Evolutionary conservation across 2,329 filamentous ascomycete genomes (phyloP).

Genomic region (Huntiella bhutanensis): DNA sequence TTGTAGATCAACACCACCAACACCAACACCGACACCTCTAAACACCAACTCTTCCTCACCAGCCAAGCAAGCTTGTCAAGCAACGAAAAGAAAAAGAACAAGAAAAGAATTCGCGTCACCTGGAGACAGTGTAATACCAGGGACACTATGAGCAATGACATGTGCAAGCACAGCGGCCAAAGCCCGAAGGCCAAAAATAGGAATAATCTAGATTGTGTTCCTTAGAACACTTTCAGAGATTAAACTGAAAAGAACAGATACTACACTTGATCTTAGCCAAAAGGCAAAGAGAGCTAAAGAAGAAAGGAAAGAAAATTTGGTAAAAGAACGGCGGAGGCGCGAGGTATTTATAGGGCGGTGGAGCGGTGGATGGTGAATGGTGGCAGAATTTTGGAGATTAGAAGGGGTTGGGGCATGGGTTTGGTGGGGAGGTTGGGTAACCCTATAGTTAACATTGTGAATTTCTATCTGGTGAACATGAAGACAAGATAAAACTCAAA

Average conservation of each 20-base stretch:
- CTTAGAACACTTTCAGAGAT: conserved; percentile 72
- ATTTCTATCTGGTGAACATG: no score
- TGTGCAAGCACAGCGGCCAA: conserved; percentile 12
- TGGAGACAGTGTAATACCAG: conserved; percentile 13
- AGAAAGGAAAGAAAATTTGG: conserved; percentile 8
- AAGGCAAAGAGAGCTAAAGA: conserved; percentile 19
- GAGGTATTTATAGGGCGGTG: conserved; percentile 4
- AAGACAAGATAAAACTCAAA: no score
- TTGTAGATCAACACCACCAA: no score
- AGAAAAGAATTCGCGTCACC: conserved; percentile 12
- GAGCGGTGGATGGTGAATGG: background rate
- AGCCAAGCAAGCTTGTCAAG: background rate
- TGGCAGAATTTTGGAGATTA: background rate
- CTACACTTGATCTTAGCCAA: conserved; percentile 86
- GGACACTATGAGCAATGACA: conserved; percentile 11
- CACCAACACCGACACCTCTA: no score
- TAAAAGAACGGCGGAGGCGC: background rate
- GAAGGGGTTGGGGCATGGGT: no score
- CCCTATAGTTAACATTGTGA: no score
- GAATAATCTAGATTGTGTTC: conserved; percentile 63
- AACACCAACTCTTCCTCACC: no score
- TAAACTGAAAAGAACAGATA: conserved; percentile 98
- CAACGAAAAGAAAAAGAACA: conserved; percentile 7
- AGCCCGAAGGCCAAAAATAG: conserved; percentile 34
- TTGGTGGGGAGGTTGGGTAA: no score